Percentiles rank a stretch among this genome's conserved stretches.
These are phyloP conservation scores for Logfia minima DNA, from an alignment of 129 eudicot genomes.

Conservation along the genomic window DNA sequence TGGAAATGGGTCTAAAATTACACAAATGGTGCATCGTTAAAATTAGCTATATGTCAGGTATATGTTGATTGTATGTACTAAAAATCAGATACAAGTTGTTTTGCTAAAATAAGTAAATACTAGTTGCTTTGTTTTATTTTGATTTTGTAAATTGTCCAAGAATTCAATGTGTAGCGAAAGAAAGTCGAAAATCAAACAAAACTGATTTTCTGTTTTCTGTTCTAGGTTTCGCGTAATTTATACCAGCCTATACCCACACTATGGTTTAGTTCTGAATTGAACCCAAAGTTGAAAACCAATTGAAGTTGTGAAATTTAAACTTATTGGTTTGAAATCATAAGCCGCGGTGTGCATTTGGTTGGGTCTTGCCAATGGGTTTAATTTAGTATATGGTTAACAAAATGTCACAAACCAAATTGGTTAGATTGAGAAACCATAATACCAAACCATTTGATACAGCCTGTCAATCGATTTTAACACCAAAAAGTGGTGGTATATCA, in stretches of 20 bases:
- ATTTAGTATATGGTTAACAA: not conserved
- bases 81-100: not conserved
- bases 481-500: not conserved
- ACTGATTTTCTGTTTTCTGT: not conserved
- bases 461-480: not conserved
- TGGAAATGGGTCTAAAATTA: conserved; percentile 19
- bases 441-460: not conserved
- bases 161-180: not conserved
- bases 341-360: not conserved
- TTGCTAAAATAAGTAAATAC: not conserved
- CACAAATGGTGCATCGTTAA: conserved; percentile 19
- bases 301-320: not conserved
- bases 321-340: not conserved
- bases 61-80: not conserved
- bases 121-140: no score
- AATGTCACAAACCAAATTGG: not conserved
- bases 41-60: not conserved
- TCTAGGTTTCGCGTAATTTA: not conserved
- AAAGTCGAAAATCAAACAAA: not conserved
- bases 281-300: not conserved
- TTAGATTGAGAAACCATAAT: not conserved
- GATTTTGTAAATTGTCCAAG: no score
- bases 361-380: not conserved
- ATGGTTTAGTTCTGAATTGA: not conserved
- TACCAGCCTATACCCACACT: not conserved